A percentile compares a stretch with the other conserved stretches of the same genome.
Conservation (phyloP, 441 rosid genomes). For the Populus tomentosa region DNA sequence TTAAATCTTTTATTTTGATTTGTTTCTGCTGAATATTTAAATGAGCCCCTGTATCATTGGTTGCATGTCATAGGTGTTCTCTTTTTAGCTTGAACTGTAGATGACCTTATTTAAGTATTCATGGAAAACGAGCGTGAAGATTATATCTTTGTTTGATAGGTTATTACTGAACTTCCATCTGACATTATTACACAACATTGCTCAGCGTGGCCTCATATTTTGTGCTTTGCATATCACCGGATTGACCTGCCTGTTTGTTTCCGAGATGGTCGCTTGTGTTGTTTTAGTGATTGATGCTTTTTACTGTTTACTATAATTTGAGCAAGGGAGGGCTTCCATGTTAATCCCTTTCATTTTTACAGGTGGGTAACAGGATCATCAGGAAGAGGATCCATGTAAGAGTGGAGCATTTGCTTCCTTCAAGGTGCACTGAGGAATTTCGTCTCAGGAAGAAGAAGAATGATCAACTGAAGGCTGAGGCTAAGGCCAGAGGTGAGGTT, state of each 20-base stretch:
- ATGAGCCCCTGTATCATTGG: background rate
- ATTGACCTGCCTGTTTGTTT: background rate
- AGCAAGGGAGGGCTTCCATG: background rate
- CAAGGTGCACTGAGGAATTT: slow-evolving; percentile 81
- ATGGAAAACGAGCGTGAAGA: background rate
- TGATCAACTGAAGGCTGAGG: slow-evolving; percentile 76
- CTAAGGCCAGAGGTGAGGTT: slow-evolving; percentile 70
- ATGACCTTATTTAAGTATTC: background rate
- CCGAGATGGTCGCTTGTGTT: background rate
- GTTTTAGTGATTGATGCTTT: background rate
- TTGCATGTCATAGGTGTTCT: background rate
- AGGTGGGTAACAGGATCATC: slow-evolving; percentile 81
- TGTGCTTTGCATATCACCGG: background rate
- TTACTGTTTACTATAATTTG: background rate
- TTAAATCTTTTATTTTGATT: background rate
- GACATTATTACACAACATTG: background rate
- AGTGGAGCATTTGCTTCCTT: slow-evolving; percentile 79
- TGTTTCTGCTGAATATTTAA: background rate
- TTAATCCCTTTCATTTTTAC: background rate
- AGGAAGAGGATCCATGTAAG: slow-evolving; percentile 90
- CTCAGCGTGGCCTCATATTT: background rate
- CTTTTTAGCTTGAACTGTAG: background rate
- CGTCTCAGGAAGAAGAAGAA: slow-evolving; percentile 65
- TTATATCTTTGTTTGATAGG: background rate
- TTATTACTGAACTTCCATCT: background rate